Evolutionary conservation across 768 basidiomycete species (phyloP), one percentile per base, ranked within the genome.

Genomic region (Rhizopogon rudus): DNA sequence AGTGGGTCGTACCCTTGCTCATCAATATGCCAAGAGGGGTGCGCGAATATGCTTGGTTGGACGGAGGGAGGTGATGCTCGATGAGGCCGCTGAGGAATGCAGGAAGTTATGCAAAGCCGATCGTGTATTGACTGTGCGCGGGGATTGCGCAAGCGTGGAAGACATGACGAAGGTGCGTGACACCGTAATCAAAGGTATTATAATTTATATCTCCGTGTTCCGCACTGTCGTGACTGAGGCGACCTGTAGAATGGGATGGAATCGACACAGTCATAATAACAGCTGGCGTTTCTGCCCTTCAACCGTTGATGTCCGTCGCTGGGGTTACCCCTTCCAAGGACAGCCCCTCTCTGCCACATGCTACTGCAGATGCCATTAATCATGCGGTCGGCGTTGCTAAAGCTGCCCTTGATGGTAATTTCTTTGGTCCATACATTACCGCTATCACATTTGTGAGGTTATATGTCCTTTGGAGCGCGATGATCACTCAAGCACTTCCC

Each of bases 211-310:
- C 31, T 35, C 22, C 51, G 31, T 53, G 28, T 40, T 12, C 46
- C 44, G 35, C 5, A 25, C 13, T 22, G 17, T 42, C 42, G 31
- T 33, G 7, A 22, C 31, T 43, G 41, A 28, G 17, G 12, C 6
- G 31, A 33, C 31, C 7, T 43, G 6, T 31, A 95, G 93, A 76
- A 60, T 94, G 92, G 91, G 73, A 72, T 1, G 90, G 92, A 14
- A 60, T 95, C 1, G 93, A 96, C 67, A 96, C 93, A 0, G 65
- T 96, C 5, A 72, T 93, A 31, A 81, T 96, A 37, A 79, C 82
- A 33, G 92, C 93, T 3, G 94, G 94, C 3, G 88, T 94, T 0
- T 91, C 91, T 1, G 86, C 92, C 10, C 75, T 93, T 3, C 83
- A 81, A 51, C 88, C 93, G 0, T 72, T 96, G 25, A 75, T 94